Conservation (phyloP, 257 asterid species). For the Solanum clarkiae region DNA sequence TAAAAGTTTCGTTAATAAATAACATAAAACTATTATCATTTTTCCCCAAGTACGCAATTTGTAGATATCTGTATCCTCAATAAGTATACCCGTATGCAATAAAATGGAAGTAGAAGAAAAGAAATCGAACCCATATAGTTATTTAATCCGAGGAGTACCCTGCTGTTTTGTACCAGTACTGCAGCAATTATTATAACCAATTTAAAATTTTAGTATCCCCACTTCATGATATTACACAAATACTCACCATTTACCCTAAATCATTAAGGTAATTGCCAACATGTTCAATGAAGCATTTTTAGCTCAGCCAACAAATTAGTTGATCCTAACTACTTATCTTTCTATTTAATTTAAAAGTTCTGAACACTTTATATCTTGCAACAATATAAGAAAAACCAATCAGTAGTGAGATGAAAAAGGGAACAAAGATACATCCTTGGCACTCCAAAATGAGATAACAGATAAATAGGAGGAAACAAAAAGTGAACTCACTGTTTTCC, state of each 20-base stretch:
- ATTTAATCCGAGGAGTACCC: background rate
- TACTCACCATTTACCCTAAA: background rate
- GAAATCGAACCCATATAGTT: background rate
- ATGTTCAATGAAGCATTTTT: background rate
- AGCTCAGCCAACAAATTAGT: background rate
- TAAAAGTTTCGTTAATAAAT: background rate
- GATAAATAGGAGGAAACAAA: background rate
- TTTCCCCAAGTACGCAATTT: background rate
- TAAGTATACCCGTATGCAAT: background rate
- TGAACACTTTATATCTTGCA: background rate
- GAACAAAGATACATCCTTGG: background rate
- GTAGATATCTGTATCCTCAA: background rate
- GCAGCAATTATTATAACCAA: background rate
- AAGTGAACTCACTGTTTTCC: conserved; percentile 58
- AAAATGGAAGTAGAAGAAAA: background rate
- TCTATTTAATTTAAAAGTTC: background rate
- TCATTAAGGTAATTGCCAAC: background rate
- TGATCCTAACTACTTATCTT: background rate
- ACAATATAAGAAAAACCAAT: background rate
- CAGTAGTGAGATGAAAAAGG: background rate
- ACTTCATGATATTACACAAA: background rate
- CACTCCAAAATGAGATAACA: background rate
- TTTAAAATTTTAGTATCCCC: background rate
- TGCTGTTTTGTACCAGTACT: background rate
- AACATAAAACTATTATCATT: background rate